Percentiles rank a stretch among this genome's conserved stretches.
Conservation (phyloP, 2,329 filamentous ascomycete genomes). For the Aspergillus melleus region DNA sequence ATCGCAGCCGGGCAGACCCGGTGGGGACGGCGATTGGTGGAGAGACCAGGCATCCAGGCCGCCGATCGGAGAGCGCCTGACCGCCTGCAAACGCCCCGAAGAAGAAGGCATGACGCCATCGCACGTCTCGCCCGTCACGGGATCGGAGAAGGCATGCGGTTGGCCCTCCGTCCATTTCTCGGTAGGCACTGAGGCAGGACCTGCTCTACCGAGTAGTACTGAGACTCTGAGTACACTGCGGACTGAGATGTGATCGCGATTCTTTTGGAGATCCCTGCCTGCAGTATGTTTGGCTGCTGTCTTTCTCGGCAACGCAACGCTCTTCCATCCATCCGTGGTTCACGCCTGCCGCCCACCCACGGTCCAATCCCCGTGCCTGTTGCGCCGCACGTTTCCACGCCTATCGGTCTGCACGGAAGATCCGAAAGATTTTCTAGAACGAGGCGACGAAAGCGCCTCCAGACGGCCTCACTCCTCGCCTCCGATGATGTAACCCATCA, state of each 20-base stretch:
- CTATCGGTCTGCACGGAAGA: conserved; percentile 23
- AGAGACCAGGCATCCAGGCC: neutral
- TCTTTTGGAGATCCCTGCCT: too few species aligned
- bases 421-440: conserved; percentile 23
- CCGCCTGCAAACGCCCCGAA: conserved; percentile 23
- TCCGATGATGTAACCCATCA: neutral
- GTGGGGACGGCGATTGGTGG: conserved; percentile 7
- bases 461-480: neutral
- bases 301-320: too few species aligned
- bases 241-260: too few species aligned
- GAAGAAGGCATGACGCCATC: conserved; percentile 25
- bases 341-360: conserved; percentile 9
- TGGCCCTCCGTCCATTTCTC: neutral
- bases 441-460: neutral
- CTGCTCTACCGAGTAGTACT: neutral
- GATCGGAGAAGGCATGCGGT: neutral
- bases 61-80: neutral
- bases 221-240: neutral
- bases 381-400: conserved; percentile 12
- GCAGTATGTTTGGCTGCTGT: too few species aligned
- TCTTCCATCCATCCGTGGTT: conserved; percentile 4
- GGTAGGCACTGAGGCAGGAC: too few species aligned
- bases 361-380: conserved; percentile 14
- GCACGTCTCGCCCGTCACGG: neutral
- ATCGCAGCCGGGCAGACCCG: conserved; percentile 13